Evolutionary conservation across 192 early-diverging fungal species (phyloP), one percentile per base, ranked within the genome.

Genomic region (Mortierella alpina): DNA sequence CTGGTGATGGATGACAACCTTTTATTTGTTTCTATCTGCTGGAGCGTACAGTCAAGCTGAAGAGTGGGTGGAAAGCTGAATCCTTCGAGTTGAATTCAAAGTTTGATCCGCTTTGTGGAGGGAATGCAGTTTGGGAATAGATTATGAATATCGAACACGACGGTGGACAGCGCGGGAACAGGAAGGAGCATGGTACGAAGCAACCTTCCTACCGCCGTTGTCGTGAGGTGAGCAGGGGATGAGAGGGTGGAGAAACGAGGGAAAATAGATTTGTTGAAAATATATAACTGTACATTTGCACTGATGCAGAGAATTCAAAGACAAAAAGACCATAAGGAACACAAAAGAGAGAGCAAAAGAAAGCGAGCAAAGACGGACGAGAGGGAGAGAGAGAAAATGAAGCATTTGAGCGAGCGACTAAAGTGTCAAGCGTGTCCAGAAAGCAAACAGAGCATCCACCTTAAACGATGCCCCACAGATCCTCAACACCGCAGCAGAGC

Each of bases 401-500:
- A 40, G 18, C 47, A 46, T 1, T 2, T 11, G 14, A 4, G 9
- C 4, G 17, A 56, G 13, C 57, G 31, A 31, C 31, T 31, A 31
- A 31, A 31, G 31, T 31, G 31, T 31, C 31, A 31, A 31, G 31
- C 31, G 31, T 3, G 31, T 31, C 31, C 31, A 2, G 31, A 31
- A 58, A 23, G 23, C 12, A 58, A 42, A 59, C 58, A 31, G 31
- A 31, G 31, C 58, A 59, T 59, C 9, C 40, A 31, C 40, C 58
- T 66, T 80, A 80, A 55, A 80, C 93, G 53, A 98, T 92, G 23
- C 89, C 91, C 96, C 96, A 99, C 42, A 96, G 77, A 47, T 96
- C 96, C 80, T 97, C 97, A 68, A 96, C 87, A 22, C 94, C 91
- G 63, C 91, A 92, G 51, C 92, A 91, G 67, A 99, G 87, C 86